Evolutionary conservation across 2,329 filamentous ascomycete species (phyloP), one percentile per base, ranked within the genome.

Genomic region (Fusarium praegraminearum): DNA sequence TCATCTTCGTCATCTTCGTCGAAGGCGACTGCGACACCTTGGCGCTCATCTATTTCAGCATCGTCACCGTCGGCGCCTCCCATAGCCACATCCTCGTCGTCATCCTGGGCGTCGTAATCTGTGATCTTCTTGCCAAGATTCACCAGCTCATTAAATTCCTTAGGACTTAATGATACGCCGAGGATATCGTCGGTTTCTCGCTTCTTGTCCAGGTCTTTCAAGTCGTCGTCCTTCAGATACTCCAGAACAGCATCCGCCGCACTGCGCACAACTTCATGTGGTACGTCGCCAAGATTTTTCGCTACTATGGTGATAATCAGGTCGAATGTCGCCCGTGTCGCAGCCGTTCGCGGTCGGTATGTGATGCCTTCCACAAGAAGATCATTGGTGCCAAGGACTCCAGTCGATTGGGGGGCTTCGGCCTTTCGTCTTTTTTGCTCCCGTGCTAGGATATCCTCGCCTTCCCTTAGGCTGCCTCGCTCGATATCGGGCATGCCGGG

Each of bases 121-220:
- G 96, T 99, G 69, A 99, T 97, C 82, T 99, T 99, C 84, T 99
- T 99, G 70, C 94, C 93, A 44, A 99, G 83, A 77, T 98, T 99
- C 57, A 98, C 90, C 71, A 99, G 83, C 82, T 98, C 95, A 77
- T 98, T 98, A 83, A 98, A 99, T 78, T 97, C 91, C 78, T 98
- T 97, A 2, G 93, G 88, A 50, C 86, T 90, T 83, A 98, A 88
- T 1, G 90, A 89, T 36, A 87, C 87, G n/a, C 95, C 96, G 43
- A 99, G 81, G 63, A 98, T 89, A 70, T 98, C 96, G 75, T 99
- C 96, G 44, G 98, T 89, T 78, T 98, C 94, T 81, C 94, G 97
- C 84, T 99, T 99, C 85, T 97, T 98, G 79, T 99, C 96, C 64
- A 97, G 93, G 78, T 99, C 96, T 80, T 98, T 98, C 83, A 98